These are phyloP conservation scores for Triticum timopheevii DNA, from an alignment of 176 grass and related monocot species.

Conservation along the genomic window DNA sequence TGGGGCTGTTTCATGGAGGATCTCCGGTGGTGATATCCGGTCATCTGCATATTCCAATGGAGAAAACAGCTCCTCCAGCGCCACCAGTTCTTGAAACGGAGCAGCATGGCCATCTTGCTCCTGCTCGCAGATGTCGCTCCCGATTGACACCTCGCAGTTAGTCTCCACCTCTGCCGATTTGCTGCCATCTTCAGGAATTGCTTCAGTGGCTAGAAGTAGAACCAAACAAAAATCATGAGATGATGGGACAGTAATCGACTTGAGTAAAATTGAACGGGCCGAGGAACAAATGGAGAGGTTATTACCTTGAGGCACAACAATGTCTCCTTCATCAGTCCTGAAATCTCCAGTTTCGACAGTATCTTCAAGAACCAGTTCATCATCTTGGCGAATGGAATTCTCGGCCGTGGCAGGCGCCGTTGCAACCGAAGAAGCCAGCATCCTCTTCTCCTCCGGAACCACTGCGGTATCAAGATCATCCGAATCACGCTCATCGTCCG, in stretches of 20 bases:
- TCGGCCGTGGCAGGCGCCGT: neutral
- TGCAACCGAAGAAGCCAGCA: conserved; percentile 26
- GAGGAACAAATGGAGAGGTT: neutral
- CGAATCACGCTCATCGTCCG: neutral
- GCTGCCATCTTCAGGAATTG: conserved; percentile 49
- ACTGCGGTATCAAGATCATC: conserved; percentile 41
- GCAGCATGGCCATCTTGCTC: conserved; percentile 38
- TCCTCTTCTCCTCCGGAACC: conserved; percentile 60
- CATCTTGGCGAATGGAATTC: neutral
- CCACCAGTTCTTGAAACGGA: conserved; percentile 34
- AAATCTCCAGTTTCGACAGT: neutral
- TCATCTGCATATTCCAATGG: conserved; percentile 22
- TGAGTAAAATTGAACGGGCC: neutral
- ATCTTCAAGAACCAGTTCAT: conserved; percentile 30
- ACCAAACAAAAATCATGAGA: neutral
- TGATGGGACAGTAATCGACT: neutral
- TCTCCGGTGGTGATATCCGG: conserved; percentile 24
- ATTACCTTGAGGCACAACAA: conserved; percentile 34
- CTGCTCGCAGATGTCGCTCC: conserved; percentile 73
- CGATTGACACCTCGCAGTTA: conserved; percentile 65
- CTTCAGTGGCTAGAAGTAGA: conserved; percentile 21
- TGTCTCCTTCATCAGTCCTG: conserved; percentile 15
- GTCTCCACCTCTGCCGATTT: conserved; percentile 49
- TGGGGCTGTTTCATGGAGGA: conserved; percentile 15
- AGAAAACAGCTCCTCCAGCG: neutral